Base-by-base conservation (phyloP, 208 protist species). In the Cochliopodium minus region DNA sequence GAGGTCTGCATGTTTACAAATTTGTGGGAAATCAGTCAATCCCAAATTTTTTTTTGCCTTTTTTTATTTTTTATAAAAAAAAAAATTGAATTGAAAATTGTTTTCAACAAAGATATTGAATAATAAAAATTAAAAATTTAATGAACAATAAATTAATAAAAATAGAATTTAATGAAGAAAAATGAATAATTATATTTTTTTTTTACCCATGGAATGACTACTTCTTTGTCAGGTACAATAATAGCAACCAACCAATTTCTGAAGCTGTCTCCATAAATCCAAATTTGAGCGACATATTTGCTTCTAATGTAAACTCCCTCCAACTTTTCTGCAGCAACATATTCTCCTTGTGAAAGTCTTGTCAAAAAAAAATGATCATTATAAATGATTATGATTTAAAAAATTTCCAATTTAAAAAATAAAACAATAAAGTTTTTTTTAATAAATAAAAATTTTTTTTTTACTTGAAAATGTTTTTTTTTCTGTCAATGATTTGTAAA, bases 391-490 rank as follows among this genome's bases (percentile, higher is more conserved):
- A n/a, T n/a, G n/a, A n/a, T n/a, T n/a, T n/a, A n/a, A n/a, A n/a
- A n/a, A n/a, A n/a, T n/a, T n/a, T n/a, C n/a, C n/a, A n/a, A n/a
- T n/a, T n/a, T n/a, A n/a, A n/a, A n/a, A n/a, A n/a, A n/a, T n/a
- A n/a, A n/a, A n/a, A n/a, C n/a, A n/a, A n/a, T n/a, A n/a, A n/a
- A n/a, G n/a, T n/a, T n/a, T n/a, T n/a, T n/a, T n/a, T n/a, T n/a
- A n/a, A n/a, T n/a, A n/a, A n/a, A n/a, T n/a, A n/a, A n/a, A n/a
- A n/a, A n/a, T n/a, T n/a, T n/a, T n/a, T n/a, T n/a, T n/a, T n/a
- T n/a, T 40, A 15, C n/a, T 89, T 90, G 47, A 90, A 86, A 17
- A 86, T 73, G 62, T 85, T 68, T 51, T 90, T 90, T 43, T 75
- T 76, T 45, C 83, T 55, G 56, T 90, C 83, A 59, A 90, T 83